Conservation (phyloP, 2,329 filamentous ascomycete genomes). For the Zymoseptoria pseudotritici region DNA sequence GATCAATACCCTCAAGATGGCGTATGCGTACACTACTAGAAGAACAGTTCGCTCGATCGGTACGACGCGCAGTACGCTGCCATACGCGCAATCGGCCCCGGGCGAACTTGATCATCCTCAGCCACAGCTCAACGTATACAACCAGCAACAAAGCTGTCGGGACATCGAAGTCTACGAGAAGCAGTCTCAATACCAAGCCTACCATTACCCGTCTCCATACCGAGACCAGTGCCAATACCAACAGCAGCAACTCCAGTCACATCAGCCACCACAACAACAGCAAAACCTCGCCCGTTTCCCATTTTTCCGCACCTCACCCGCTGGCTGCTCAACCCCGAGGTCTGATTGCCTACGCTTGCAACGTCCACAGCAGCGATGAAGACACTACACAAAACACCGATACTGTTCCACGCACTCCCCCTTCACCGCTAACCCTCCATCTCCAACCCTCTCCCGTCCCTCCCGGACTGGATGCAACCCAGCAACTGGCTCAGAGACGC, state of each 20-base stretch:
- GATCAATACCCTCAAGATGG: background rate
- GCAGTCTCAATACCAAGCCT: background rate
- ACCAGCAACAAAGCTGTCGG: background rate
- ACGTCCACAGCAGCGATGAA: background rate
- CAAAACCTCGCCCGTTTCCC: background rate
- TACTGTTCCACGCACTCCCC: background rate
- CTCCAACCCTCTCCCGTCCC: background rate
- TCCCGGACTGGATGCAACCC: background rate
- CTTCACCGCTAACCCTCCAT: background rate
- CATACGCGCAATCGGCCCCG: background rate
- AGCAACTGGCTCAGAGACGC: background rate
- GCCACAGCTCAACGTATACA: background rate
- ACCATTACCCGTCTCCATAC: background rate
- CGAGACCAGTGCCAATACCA: background rate
- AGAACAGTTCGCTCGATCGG: background rate
- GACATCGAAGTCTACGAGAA: background rate
- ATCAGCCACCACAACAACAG: background rate
- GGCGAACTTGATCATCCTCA: background rate
- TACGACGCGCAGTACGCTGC: background rate
- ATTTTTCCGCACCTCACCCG: background rate
- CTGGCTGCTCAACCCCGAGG: background rate
- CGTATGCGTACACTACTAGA: background rate
- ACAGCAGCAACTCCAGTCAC: background rate
- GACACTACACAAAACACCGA: background rate
- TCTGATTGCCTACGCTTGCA: background rate